These are phyloP conservation scores for Sporodiniella umbellata DNA, from an alignment of 371 early-diverging fungal species.

Conservation along the genomic window DNA sequence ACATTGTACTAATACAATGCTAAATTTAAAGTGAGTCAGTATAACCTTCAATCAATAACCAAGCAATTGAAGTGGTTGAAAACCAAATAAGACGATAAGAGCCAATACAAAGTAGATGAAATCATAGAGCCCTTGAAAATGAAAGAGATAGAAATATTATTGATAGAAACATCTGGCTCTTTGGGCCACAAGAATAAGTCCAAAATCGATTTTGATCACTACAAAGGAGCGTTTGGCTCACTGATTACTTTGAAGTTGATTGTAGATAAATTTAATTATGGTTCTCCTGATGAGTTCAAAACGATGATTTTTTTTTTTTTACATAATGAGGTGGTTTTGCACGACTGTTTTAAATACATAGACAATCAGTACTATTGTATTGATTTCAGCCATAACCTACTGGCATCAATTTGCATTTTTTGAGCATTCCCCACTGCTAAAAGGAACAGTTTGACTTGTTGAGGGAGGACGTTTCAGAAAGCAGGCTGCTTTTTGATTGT, in stretches of 20 bases:
- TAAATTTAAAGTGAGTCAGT: background rate
- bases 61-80: slow-evolving; percentile 5
- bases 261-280: slow-evolving; percentile 2
- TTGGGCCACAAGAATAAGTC: background rate
- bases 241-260: slow-evolving; percentile 6
- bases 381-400: background rate
- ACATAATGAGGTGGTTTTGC: background rate
- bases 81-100: background rate
- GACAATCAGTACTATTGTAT: background rate
- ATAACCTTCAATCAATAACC: background rate
- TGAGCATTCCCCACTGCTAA: background rate
- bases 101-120: background rate
- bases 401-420: background rate
- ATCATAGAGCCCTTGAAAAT: background rate
- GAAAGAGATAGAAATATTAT: background rate
- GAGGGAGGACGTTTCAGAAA: background rate
- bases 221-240: slow-evolving; percentile 8
- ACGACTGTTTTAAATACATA: slow-evolving; percentile 1
- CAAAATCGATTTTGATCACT: slow-evolving; percentile 1
- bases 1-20: background rate
- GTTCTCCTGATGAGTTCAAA: background rate
- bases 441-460: background rate
- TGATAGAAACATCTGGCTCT: background rate
- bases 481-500: background rate
- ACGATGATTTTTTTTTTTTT: background rate